These are phyloP conservation scores for Fusarium continuum DNA, from an alignment of 2,329 filamentous ascomycete genomes.

Conservation along the genomic window DNA sequence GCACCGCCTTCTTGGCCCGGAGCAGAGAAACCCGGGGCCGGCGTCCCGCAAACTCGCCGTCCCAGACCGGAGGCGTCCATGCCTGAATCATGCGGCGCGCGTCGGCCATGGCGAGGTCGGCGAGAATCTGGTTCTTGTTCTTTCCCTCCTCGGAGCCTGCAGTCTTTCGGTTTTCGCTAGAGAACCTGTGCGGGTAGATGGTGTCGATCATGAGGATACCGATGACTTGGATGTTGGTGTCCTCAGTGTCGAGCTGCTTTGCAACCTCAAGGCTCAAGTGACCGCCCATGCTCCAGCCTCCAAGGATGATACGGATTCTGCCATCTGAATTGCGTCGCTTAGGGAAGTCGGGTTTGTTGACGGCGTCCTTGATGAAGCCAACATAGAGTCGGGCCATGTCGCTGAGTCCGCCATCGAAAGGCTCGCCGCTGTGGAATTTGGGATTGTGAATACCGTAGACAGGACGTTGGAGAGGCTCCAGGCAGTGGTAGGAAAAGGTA, in stretches of 20 bases:
- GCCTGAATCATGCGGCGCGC: slow-evolving; percentile 52
- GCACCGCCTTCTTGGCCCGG: slow-evolving; percentile 54
- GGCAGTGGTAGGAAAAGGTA: slow-evolving; percentile 64
- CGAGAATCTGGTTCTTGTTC: slow-evolving; percentile 48
- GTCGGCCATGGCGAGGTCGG: slow-evolving; percentile 54
- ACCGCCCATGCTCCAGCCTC: slow-evolving; percentile 66
- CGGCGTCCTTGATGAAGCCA: slow-evolving; percentile 52
- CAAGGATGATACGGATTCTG: slow-evolving; percentile 56
- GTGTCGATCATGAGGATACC: slow-evolving; percentile 65
- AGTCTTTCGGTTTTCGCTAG: slow-evolving; percentile 8
- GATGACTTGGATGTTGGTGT: slow-evolving; percentile 51
- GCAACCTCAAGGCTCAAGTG: slow-evolving; percentile 62
- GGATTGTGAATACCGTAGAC: slow-evolving; percentile 66
- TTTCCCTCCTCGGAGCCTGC: slow-evolving; percentile 44
- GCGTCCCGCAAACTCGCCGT: slow-evolving; percentile 33
- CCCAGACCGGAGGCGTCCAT: slow-evolving; percentile 55
- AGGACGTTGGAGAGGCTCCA: slow-evolving; percentile 58
- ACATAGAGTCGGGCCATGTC: slow-evolving; percentile 65
- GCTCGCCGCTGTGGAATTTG: slow-evolving; percentile 56
- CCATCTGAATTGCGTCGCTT: slow-evolving; percentile 41
- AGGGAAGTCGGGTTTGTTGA: slow-evolving; percentile 46
- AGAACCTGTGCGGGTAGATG: slow-evolving; percentile 48
- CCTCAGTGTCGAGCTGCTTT: slow-evolving; percentile 52
- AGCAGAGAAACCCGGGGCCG: slow-evolving; percentile 57
- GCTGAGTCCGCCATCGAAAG: slow-evolving; percentile 61